Evolutionary conservation across 257 asterid genomes (phyloP), one percentile per base, ranked within the genome.

Genomic region (Jacaranda copaia): DNA sequence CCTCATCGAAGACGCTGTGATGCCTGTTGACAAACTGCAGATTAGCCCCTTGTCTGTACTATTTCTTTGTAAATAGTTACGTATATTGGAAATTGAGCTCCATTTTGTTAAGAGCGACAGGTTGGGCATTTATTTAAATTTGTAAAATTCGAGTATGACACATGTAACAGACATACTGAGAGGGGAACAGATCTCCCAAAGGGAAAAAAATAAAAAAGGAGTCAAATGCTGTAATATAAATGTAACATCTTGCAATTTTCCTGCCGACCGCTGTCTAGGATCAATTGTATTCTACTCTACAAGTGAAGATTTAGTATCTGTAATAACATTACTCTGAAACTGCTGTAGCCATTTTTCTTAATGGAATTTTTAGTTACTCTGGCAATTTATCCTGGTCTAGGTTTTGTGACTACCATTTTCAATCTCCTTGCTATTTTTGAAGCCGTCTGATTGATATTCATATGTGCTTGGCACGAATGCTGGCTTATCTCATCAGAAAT

Each of bases 61-160:
- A 83, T 79, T 85, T 75, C 83, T n/a, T 55, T 93, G 97, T 93
- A 91, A 80, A 93, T 93, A 90, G 87, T 68, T 66, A 83, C 86
- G 81, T 85, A 87, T 79, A 75, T 84, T 76, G 77, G 82, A 69
- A 70, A 63, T 83, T 62, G 77, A 79, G 94, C 89, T 87, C 94
- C 88, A 56, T 86, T 85, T 87, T 89, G 88, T 81, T 75, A 77
- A 82, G 91, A 82, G 94, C 85, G 60, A 72, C 78, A 71, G 74
- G 82, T 48, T 83, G 78, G 79, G 81, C 90, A 89, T 91, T 84
- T 81, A 72, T 78, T 78, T 75, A 57, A 75, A 74, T 80, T 75
- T 45, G 20, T 82, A 81, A 65, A 56, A 76, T 79, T 82, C 80
- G 72, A 71, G 68, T 59, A 82, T 71, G 70, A 55, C 80, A 79